Evolutionary conservation across 345 rosid genomes (phyloP).

Genomic region (Laguncularia racemosa): DNA sequence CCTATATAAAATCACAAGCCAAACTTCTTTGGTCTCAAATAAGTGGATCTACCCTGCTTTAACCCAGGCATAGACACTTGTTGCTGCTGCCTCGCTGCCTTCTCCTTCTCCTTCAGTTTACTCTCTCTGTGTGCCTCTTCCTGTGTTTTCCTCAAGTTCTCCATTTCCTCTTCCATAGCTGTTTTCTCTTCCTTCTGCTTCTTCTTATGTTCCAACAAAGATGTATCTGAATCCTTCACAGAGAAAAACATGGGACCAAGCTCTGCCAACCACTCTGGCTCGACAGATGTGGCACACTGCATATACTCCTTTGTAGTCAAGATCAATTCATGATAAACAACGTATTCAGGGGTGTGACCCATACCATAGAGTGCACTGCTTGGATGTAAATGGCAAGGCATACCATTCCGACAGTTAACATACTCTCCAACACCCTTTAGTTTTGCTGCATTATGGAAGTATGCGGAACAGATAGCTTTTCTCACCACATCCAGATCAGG

Average conservation of each 20-base stretch:
- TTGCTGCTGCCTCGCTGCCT: conserved; percentile 69
- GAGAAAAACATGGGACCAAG: conserved; percentile 97
- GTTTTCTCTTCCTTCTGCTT: conserved; percentile 85
- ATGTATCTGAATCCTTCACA: conserved; percentile 81
- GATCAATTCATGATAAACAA: conserved; percentile 86
- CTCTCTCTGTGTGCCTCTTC: conserved; percentile 45
- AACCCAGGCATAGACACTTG: conserved; percentile 65
- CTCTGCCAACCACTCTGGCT: conserved; percentile 93
- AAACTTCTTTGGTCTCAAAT: conserved; percentile 69
- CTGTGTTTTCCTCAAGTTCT: conserved; percentile 67
- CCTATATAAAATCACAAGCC: conserved; percentile 36
- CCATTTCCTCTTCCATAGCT: conserved; percentile 97
- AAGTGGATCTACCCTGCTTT: conserved; percentile 53
- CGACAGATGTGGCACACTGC: conserved; percentile 95
- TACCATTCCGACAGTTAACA: conserved; percentile 75
- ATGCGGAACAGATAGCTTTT: conserved; percentile 88
- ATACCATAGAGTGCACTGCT: conserved; percentile 88
- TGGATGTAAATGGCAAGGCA: conserved; percentile 94
- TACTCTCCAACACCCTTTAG: conserved; percentile 96
- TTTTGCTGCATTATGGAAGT: conserved; percentile 89
- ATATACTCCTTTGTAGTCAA: conserved; percentile 91
- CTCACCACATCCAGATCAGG: conserved; percentile 69
- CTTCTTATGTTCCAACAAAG: conserved; percentile 86
- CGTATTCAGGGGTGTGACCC: conserved; percentile 80
- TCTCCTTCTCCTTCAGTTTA: conserved; percentile 50